Conservation (phyloP, 192 early-diverging fungal species). For the Coemansia sp. region DNA sequence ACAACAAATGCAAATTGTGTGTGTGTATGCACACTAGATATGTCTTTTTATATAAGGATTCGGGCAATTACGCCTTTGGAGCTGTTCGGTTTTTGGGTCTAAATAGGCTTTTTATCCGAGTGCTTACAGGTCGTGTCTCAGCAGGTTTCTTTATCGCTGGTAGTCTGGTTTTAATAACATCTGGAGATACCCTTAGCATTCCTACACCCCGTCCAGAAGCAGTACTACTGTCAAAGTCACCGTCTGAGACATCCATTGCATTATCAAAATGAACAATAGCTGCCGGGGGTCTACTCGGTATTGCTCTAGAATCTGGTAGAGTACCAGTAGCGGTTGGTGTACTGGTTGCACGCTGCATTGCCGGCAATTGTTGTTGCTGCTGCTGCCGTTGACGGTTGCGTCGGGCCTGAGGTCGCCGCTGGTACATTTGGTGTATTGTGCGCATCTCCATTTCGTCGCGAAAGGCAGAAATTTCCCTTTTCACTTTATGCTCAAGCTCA, state of each 20-base stretch:
- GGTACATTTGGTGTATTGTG: constrained; percentile 36
- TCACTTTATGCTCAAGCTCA: constrained; percentile 37
- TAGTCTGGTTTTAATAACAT: constrained; percentile 26
- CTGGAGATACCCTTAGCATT: constrained; percentile 16
- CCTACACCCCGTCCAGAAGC: not conserved
- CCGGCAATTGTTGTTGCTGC: not conserved
- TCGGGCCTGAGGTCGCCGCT: constrained; percentile 23
- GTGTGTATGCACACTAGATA: not conserved
- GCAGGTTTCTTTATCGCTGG: constrained; percentile 27
- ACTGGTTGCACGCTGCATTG: constrained; percentile 20
- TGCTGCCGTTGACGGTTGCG: not conserved
- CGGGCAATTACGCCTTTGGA: constrained; percentile 12
- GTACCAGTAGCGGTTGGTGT: constrained; percentile 10
- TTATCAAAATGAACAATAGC: constrained; percentile 25
- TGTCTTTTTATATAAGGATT: not conserved
- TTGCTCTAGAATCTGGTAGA: not conserved
- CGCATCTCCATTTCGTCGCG: constrained; percentile 41
- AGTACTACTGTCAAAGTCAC: not conserved
- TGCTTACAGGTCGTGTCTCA: constrained; percentile 32
- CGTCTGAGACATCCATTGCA: not conserved
- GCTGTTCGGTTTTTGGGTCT: constrained; percentile 33
- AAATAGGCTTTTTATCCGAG: constrained; percentile 38
- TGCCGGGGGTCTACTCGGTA: constrained; percentile 7
- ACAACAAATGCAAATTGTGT: constrained; percentile 1
- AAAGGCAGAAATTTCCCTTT: constrained; percentile 28